Evolutionary conservation across 495 filamentous ascomycete genomes (phyloP), one percentile per base, ranked within the genome.

Genomic region (Aspergillus mulundensis): DNA sequence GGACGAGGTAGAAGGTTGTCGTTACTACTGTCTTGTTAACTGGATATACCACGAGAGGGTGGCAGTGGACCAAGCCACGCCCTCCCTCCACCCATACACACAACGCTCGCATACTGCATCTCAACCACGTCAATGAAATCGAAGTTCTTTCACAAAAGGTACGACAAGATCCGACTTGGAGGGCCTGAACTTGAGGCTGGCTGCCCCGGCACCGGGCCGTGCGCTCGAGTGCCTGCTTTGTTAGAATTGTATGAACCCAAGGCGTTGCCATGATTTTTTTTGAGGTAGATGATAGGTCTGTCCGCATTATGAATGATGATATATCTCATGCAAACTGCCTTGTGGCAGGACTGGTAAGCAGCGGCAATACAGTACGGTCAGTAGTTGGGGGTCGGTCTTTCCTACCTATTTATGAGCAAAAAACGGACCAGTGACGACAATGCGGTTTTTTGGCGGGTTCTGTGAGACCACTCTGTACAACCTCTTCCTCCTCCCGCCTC

Each of bases 311-410:
- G 56, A 58, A 39, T 10, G 39, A 25, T 57, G 54, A 54, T 47
- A 47, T 45, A 21, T 53, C 56, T 53, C 50, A 58, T 58, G 56
- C 56, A 58, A 42, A 58, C 19, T 58, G 56, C 56, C 56, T 58
- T 49, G 56, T 58, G 56, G 56, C 56, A 53, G 21, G 23, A 3
- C 7, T 43, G 56, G 43, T 53, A 58, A 48, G 43, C 49, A 28
- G 38, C 28, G 45, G 28, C 39, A 10, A 36, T 36, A 36, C 32
- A 7, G n/a, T 18, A 28, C 25, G 34, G n/a, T 40, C 38, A 40
- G 38, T 40, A 40, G 38, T 36, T 36, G 32, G 11, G 12, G 32
- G 12, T 15, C 12, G 32, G 32, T 36, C 42, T 44, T 28, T 28
- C 25, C 42, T 20, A 23, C 10, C 21, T 46, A 46, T 25, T 46